Percentiles rank a stretch among this genome's conserved stretches.
Evolutionary conservation across 108 stramenopile species (phyloP).

Genomic region (Nannochloropsis oceanica): DNA sequence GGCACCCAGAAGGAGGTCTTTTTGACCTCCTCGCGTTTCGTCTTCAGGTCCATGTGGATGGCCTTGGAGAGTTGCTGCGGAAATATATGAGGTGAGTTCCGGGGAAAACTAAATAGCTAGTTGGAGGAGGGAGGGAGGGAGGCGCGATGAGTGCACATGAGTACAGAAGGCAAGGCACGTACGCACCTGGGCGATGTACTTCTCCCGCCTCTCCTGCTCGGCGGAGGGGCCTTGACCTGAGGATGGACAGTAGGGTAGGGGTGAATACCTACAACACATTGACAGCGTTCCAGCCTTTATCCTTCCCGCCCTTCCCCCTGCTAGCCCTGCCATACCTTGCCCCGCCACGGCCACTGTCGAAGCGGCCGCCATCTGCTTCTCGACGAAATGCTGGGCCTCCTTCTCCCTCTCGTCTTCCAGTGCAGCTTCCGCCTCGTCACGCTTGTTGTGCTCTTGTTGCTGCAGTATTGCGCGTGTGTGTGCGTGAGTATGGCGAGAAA

Average conservation of each 20-base stretch:
- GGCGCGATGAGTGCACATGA: neutral
- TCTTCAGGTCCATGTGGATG: neutral
- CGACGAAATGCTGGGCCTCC: neutral
- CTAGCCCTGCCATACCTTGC: neutral
- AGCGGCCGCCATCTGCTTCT: neutral
- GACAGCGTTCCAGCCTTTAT: no score
- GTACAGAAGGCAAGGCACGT: neutral
- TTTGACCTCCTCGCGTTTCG: neutral
- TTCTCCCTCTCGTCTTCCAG: neutral
- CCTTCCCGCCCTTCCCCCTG: neutral
- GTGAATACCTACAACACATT: no score
- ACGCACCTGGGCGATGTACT: neutral
- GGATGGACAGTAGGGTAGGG: no score
- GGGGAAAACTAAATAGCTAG: no score
- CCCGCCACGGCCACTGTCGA: neutral
- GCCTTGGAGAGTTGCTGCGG: neutral
- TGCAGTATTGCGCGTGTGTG: neutral
- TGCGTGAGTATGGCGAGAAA: neutral
- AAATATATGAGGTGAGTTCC: no score
- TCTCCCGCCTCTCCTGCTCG: neutral
- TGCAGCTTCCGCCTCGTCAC: neutral
- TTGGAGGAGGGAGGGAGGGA: no score
- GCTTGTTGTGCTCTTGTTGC: neutral
- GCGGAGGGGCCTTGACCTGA: neutral
- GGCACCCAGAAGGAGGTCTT: neutral